Evolutionary conservation across 257 asterid genomes (phyloP), one percentile per base, ranked within the genome.

Genomic region (Solanum sitiens): DNA sequence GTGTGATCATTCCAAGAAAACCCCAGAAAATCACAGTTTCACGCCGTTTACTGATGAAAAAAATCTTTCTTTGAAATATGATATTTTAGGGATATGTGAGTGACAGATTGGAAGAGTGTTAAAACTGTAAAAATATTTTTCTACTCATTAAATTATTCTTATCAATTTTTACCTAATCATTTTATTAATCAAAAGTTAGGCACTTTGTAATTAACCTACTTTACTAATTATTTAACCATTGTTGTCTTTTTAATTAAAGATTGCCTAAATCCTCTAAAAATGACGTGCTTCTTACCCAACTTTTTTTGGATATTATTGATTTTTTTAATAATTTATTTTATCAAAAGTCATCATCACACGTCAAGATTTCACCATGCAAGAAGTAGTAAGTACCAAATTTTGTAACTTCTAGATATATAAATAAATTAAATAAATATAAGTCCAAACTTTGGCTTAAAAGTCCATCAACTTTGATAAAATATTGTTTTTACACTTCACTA

Each of bases 101-200:
- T 83, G 56, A 59, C 74, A 83, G 86, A 32, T 65, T 84, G 91
- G 90, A 87, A 50, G 33, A 44, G 89, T 90, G 50, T 74, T 33
- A 88, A 79, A 27, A 71, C 21, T 35, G 7, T 83, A 86, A 87
- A 72, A 33, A 72, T 9, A 72, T 16, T 14, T 27, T 85, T 85
- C 56, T 86, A 84, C 84, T 86, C 88, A 63, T 8, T 42, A 50
- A 27, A 61, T 53, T 33, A 76, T 76, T 42, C 12, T 42, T 12
- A n/a, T 4, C 11, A 88, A 87, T 89, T 86, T 86, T 89, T 86
- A 88, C 87, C 89, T 89, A 92, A 92, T 92, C 92, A 91, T 86
- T 89, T 68, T 79, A 89, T 90, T 90, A 91, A 91, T 91, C 89
- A 87, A 84, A 92, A 92, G 92, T 94, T 94, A 86, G 93, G 94